phyloP scores from a whole-genome alignment of 164 flowering plant species.

The Umbellularia californica region DNA sequence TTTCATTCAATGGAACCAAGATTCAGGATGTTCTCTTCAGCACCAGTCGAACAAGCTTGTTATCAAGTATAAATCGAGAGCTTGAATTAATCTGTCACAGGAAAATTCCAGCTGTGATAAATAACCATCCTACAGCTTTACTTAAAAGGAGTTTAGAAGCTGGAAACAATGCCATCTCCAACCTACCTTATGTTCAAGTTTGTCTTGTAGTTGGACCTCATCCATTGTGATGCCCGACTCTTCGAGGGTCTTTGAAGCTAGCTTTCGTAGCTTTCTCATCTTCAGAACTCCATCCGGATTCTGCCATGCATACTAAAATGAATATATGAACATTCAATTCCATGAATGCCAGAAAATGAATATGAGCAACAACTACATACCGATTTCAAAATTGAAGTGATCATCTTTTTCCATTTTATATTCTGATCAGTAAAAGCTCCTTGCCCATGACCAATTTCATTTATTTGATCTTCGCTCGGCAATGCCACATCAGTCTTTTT shows the following conservation, averaged over 20 bases:
- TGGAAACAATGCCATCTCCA: not conserved
- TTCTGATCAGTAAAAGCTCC: slow-evolving; percentile 26
- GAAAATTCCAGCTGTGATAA: not conserved
- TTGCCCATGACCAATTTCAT: slow-evolving; percentile 8
- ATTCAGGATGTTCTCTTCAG: slow-evolving; percentile 27
- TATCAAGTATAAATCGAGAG: slow-evolving; percentile 52
- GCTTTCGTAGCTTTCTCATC: slow-evolving; percentile 55
- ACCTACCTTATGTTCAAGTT: slow-evolving; percentile 53
- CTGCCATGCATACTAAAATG: slow-evolving; percentile 26
- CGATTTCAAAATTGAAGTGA: slow-evolving; percentile 57
- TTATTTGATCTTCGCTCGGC: slow-evolving; percentile 17
- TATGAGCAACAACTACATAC: slow-evolving; percentile 31
- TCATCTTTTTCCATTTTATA: slow-evolving; percentile 87
- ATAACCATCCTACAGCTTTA: not conserved
- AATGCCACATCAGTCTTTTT: slow-evolving; percentile 2
- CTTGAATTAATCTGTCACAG: slow-evolving; percentile 63
- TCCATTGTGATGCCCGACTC: slow-evolving; percentile 52
- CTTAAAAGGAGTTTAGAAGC: not conserved
- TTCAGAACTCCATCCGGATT: slow-evolving; percentile 56
- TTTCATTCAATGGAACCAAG: not conserved
- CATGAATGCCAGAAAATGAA: not conserved
- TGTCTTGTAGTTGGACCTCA: slow-evolving; percentile 31
- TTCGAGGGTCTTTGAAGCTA: slow-evolving; percentile 45
- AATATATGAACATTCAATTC: not conserved
- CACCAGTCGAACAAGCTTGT: slow-evolving; percentile 51